Conservation (phyloP, 805 yeast genomes). For the Maudiozyma serrabonitensis region DNA sequence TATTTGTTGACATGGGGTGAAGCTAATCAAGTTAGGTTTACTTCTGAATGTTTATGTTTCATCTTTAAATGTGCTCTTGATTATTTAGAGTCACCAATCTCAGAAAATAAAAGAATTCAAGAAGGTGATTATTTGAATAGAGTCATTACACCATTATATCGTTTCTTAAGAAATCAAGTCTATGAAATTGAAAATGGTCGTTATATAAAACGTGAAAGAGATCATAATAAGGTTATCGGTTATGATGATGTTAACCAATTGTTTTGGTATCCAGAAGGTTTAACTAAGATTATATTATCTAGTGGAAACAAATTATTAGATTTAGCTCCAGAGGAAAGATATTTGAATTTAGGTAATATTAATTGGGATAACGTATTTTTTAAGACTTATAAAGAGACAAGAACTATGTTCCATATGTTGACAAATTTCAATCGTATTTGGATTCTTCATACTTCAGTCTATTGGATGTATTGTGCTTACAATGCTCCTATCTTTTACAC, state of each 20-base stretch:
- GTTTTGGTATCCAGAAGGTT: slow-evolving; percentile 99
- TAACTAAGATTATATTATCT: slow-evolving; percentile 78
- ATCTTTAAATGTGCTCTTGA: slow-evolving; percentile 84
- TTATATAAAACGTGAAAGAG: slow-evolving; percentile 74
- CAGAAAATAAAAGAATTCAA: slow-evolving; percentile 76
- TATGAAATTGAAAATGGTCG: slow-evolving; percentile 74
- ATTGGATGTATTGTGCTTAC: slow-evolving; percentile 92
- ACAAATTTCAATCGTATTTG: slow-evolving; percentile 97
- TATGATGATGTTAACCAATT: slow-evolving; percentile 97
- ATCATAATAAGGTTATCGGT: slow-evolving; percentile 73
- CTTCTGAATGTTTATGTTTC: slow-evolving; percentile 84
- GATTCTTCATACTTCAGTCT: slow-evolving; percentile 81
- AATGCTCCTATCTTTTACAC: slow-evolving; percentile 90
- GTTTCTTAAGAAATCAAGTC: slow-evolving; percentile 69
- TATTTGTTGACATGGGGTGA: slow-evolving; percentile 83
- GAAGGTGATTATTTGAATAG: slow-evolving; percentile 86
- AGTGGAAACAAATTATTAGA: slow-evolving; percentile 90
- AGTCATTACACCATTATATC: slow-evolving; percentile 82
- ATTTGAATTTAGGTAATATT: slow-evolving; percentile 77
- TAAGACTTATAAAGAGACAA: slow-evolving; percentile 89
- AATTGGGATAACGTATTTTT: slow-evolving; percentile 86
- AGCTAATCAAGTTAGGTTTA: slow-evolving; percentile 74
- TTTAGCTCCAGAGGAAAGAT: slow-evolving; percentile 81
- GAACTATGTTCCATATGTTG: slow-evolving; percentile 93
- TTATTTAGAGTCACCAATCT: slow-evolving; percentile 75